A percentile compares a stretch with the other conserved stretches of the same genome.
phyloP scores from a whole-genome alignment of 352 stramenopile species.

The Pythium brassicae region DNA sequence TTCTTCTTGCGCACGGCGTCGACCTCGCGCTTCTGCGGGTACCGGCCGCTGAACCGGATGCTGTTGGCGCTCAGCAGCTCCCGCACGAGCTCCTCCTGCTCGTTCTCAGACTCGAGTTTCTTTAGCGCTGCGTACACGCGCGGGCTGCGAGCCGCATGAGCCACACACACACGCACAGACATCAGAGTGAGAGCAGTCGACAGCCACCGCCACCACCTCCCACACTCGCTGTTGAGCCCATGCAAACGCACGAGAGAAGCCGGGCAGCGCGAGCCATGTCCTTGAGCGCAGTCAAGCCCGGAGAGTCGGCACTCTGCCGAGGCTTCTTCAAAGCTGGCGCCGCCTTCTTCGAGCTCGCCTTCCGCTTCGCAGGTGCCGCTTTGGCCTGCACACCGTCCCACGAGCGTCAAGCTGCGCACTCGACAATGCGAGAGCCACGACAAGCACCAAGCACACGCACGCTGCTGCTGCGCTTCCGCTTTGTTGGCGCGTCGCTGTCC shows the following conservation, averaged over 20 bases:
- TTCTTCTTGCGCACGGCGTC: slow-evolving; percentile 63
- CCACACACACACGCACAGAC: background rate
- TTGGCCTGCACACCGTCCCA: slow-evolving; percentile 1
- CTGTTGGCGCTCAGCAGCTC: slow-evolving; percentile 39
- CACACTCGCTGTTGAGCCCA: slow-evolving; percentile 1
- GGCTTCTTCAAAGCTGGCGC: slow-evolving; percentile 20
- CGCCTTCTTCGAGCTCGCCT: slow-evolving; percentile 14
- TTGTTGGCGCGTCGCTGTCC: slow-evolving; percentile 11
- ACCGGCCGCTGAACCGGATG: slow-evolving; percentile 51
- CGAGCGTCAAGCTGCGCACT: background rate
- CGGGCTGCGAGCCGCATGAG: slow-evolving; percentile 28
- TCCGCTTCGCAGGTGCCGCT: slow-evolving; percentile 2
- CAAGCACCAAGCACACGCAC: too few species aligned
- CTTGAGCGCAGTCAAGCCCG: slow-evolving; percentile 57
- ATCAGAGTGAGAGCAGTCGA: background rate
- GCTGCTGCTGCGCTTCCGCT: background rate
- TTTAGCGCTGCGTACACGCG: slow-evolving; percentile 61
- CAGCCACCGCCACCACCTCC: background rate
- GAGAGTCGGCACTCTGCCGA: slow-evolving; percentile 24
- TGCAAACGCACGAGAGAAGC: slow-evolving; percentile 51
- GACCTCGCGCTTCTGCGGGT: slow-evolving; percentile 66
- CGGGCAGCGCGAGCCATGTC: slow-evolving; percentile 63
- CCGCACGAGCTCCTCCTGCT: slow-evolving; percentile 55
- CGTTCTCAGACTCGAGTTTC: slow-evolving; percentile 25
- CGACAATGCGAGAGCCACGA: too few species aligned